These are phyloP conservation scores for Suillus lakei DNA, from an alignment of 768 basidiomycete genomes.

Conservation along the genomic window DNA sequence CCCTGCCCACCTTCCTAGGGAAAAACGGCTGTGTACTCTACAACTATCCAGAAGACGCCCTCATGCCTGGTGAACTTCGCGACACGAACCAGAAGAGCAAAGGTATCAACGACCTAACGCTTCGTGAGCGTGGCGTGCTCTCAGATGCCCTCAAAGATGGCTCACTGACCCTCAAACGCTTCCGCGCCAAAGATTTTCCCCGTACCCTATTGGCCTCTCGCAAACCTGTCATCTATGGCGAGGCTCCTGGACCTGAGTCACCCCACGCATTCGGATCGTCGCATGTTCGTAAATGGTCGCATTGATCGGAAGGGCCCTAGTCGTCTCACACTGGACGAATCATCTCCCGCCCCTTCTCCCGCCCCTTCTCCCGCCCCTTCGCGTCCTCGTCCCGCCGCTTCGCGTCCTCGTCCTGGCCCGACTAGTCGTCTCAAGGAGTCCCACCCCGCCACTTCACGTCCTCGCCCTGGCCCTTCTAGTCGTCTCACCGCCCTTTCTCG, in stretches of 20 bases:
- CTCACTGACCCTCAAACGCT: neutral
- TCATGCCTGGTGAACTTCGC: conserved; percentile 7
- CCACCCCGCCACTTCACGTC: neutral
- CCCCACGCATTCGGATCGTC: neutral
- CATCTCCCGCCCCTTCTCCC: neutral
- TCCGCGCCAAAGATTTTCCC: neutral
- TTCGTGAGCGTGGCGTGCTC: neutral
- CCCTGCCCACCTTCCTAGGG: neutral
- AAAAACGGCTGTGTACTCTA: neutral
- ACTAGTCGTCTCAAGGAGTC: neutral
- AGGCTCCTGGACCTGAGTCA: neutral
- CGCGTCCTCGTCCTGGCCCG: neutral
- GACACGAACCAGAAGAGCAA: neutral
- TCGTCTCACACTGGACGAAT: neutral
- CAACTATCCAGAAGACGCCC: neutral
- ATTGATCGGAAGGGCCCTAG: neutral
- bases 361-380: neutral
- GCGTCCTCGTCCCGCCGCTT: too few species aligned
- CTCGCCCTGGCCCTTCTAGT: neutral
- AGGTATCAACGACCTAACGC: neutral
- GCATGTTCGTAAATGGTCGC: neutral
- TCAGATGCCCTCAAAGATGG: neutral
- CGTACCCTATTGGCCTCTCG: neutral
- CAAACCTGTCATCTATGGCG: neutral
- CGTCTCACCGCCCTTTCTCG: neutral